A percentile compares a stretch with the other conserved stretches of the same genome.
phyloP scores from a whole-genome alignment of 2,329 filamentous ascomycete genomes.

The Colletotrichum ledebouriae region DNA sequence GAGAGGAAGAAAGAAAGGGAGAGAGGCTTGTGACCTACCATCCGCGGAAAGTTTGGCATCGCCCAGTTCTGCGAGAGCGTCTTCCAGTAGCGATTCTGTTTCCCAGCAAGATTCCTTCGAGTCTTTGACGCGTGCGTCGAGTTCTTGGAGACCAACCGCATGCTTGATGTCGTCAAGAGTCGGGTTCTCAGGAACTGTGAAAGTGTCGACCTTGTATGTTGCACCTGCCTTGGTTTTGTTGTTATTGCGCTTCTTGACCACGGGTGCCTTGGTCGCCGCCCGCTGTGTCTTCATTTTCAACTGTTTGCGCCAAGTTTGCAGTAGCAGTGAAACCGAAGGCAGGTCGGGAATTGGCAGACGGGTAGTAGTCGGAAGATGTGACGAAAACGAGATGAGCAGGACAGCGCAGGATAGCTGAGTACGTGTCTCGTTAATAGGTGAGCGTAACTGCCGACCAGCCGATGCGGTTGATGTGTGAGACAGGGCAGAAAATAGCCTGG shows the following conservation, averaged over 20 bases:
- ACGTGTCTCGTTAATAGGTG: slow-evolving; percentile 39
- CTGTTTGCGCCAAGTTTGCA: slow-evolving; percentile 29
- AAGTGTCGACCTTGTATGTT: slow-evolving; percentile 51
- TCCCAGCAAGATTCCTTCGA: slow-evolving; percentile 69
- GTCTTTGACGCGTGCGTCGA: slow-evolving; percentile 66
- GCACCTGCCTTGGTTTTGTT: slow-evolving; percentile 47
- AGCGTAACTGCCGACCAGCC: slow-evolving; percentile 35
- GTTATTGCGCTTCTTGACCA: slow-evolving; percentile 48
- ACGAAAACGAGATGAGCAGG: slow-evolving; percentile 32
- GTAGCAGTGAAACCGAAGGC: not conserved
- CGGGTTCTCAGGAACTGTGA: slow-evolving; percentile 51
- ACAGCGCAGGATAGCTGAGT: slow-evolving; percentile 9
- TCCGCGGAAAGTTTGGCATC: slow-evolving; percentile 61
- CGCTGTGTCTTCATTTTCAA: slow-evolving; percentile 51
- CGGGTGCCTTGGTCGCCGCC: slow-evolving; percentile 49
- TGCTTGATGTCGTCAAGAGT: slow-evolving; percentile 53
- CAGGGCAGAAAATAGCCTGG: slow-evolving; percentile 32
- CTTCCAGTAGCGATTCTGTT: slow-evolving; percentile 73
- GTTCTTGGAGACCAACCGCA: slow-evolving; percentile 54
- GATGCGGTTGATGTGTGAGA: slow-evolving; percentile 41
- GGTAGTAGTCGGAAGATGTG: slow-evolving; percentile 11
- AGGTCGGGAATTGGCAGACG: slow-evolving; percentile 3
- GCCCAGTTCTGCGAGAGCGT: slow-evolving; percentile 70
- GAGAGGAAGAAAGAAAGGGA: slow-evolving; percentile 19
- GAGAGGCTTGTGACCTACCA: slow-evolving; percentile 54